Evolutionary conservation across 176 grass and related monocot species (phyloP), one percentile per base, ranked within the genome.

Genomic region (Aegilops sharonensis): DNA sequence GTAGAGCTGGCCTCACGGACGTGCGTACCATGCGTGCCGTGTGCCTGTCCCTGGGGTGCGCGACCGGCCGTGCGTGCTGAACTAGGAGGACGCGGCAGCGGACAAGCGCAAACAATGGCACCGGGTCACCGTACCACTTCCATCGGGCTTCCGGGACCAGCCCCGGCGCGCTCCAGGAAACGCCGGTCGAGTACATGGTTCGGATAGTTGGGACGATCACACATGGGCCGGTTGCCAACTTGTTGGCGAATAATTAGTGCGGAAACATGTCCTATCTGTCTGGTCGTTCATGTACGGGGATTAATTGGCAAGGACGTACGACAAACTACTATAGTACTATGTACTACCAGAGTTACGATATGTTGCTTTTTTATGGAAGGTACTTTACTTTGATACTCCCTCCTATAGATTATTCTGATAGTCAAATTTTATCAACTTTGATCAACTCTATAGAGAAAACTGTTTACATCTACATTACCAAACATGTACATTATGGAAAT

Each of bases 11-110:
- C 81, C 79, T 87, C 73, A 83, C 80, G 85, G 84, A 86, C 52
- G 84, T n/a, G 76, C 47, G 64, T 31, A 79, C 84, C 89, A 78
- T 34, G 80, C 81, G 81, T 18, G 76, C 85, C 89, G 89, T 91
- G 81, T 77, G 61, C 48, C 60, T 87, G 81, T 84, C 75, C 27
- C 89, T 81, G 35, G 36, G 34, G 32, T 2, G 56, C 18, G 65
- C 73, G 84, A 82, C 48, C 78, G 54, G 45, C 48, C 79, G 64
- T 61, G 84, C 78, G 64, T 21, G 78, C 61, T 60, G 78, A 70
- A 79, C 30, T 50, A 64, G 39, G 54, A 14, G 52, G 70, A 78
- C 21, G 65, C 15, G 43, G 24, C 65, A 54, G 30, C 59, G 68
- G 68, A 82, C 78, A 72, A 64, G 39, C 25, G 64, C 52, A 29